Base-by-base conservation (phyloP, 2,329 filamentous ascomycete genomes). In the Apiospora malaysiana region DNA sequence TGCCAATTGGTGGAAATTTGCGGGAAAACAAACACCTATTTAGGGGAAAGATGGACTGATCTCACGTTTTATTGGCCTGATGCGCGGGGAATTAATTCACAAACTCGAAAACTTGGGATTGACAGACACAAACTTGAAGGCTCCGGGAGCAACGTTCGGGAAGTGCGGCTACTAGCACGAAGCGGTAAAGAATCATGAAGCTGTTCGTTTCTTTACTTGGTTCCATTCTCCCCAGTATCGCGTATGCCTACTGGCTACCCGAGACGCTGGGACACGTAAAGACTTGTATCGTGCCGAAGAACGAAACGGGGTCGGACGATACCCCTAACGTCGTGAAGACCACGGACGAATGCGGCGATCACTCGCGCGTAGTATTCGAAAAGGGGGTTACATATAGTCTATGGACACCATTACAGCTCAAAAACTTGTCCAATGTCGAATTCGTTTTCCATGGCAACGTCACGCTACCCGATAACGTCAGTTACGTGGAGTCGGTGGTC, bases 391-490 rank as follows among this genome's bases (percentile, higher is more conserved):
- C 73, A 5, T 76, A 76, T 68, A 74, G 72, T 51, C 72, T 75
- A 18, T 59, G 73, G 68, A 75, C 75, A 9, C 75, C 75, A 1
- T n/a, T 75, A 27, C 67, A 71, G 14, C 73, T 76, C 56, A 70
- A 56, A 3, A 42, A 46, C n/a, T 70, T 76, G 9, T 69, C 37
- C 7, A 73, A 74, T 47, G 71, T 76, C 59, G 73, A 74, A 49
- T 74, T 76, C 47, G 66, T 73, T 18, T 70, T 75, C 68, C 49
- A 74, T 5, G 75, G 74, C 18, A 76, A 76, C 43, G 40, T 75
- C 3, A 71, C 74, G 2, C 68, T 76, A 16, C 72, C 73, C 3
- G 68, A 69, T 43, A 73, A 76, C 43, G 71, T 76, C n/a, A 73
- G 51, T 18, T 68, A 74, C 7, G 72, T 75, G 1, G 73, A 76